Evolutionary conservation across 805 yeast genomes (phyloP), one percentile per base, ranked within the genome.

Genomic region (Diddensiella caesifluorescens): DNA sequence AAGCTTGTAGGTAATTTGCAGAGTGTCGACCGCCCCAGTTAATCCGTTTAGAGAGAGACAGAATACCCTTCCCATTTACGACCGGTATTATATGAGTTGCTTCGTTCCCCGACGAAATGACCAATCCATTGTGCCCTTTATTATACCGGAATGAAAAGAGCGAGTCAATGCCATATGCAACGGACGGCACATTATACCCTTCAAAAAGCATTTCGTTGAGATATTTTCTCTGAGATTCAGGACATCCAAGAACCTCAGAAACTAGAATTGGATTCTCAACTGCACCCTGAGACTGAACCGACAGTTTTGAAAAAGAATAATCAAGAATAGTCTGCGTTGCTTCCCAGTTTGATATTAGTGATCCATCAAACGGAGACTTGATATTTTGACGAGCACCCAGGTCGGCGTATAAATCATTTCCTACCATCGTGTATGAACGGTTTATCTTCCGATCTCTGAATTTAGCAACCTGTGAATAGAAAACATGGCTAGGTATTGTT

Each of bases 11-110:
- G 52, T 73, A 89, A 29, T 73, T 76, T 22, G 72, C 75, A 1
- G 89, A 73, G 33, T 76, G 83, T 47, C 76, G 75, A 7, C 96
- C 97, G 46, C 97, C 97, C 86, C 92, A 86, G 57, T 86, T 87
- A 28, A 92, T 76, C 55, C 97, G 70, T 55, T 87, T 88, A 5
- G 88, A 68, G 44, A 80, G 81, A 21, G 73, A 65, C 41, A 86
- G 60, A 2, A 79, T 50, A 0, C 94, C 89, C 41, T 67, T 66
- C 0, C 88, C 87, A n/a, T 75, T 58, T 2, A 85, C 49, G 1
- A 90, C 86, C 0, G 98, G 98, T 13, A 90, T 77, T 0, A 92
- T 62, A 56, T 80, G 80, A 0, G 95, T 83, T 41, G 85, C 74
- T 53, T 89, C 92, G 61, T 86, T 73, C 3, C 95, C 96, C 4